Evolutionary conservation across 179 eudicot species (phyloP).

Genomic region (Monotropa hypopitys): DNA sequence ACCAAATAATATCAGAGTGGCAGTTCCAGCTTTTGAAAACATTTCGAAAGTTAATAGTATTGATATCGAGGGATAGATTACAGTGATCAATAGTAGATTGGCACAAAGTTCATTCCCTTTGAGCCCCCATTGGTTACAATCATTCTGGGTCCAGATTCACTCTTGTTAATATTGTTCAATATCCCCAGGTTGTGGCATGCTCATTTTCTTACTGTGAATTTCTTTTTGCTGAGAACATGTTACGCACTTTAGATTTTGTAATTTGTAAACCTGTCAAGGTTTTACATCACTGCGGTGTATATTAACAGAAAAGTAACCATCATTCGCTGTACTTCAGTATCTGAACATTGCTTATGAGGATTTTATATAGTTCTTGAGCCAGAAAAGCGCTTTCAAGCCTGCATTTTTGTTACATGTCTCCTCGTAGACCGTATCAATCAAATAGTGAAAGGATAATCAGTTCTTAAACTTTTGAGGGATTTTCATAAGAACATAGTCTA

Average conservation of each 20-base stretch:
- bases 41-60: background rate
- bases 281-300: background rate
- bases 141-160: too few relatives aligned
- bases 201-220: background rate
- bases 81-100: background rate
- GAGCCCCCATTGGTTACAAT: background rate
- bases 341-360: background rate
- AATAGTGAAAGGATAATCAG: too few relatives aligned
- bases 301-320: background rate
- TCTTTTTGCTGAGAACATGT: background rate
- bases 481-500: background rate
- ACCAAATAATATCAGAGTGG: background rate
- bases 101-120: background rate
- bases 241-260: background rate
- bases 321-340: background rate
- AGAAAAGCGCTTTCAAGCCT: background rate
- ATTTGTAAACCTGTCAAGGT: background rate
- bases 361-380: background rate
- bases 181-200: too few relatives aligned
- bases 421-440: too few relatives aligned
- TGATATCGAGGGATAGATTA: background rate
- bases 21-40: background rate
- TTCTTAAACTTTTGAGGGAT: too few relatives aligned
- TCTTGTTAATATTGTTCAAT: too few relatives aligned
- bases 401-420: too few relatives aligned